These are phyloP conservation scores for Ballota nigra DNA, from an alignment of 257 asterid genomes.

Conservation along the genomic window DNA sequence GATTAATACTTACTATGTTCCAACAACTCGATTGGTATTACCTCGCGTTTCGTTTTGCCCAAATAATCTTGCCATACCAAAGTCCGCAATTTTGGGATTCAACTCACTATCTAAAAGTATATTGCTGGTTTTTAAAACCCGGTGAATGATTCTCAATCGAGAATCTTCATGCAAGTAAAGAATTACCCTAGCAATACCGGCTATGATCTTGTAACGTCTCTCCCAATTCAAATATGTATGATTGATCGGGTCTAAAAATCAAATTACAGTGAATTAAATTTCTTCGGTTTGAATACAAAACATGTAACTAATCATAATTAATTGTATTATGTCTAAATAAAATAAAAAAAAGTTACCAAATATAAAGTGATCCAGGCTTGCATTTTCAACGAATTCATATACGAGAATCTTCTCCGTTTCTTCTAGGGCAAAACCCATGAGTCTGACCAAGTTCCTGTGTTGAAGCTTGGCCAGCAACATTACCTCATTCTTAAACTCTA, in stretches of 20 bases:
- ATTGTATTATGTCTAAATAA: no score
- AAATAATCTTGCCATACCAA: slow-evolving; percentile 51
- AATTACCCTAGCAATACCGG: slow-evolving; percentile 35
- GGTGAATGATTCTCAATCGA: slow-evolving; percentile 42
- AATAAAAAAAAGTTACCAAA: not conserved
- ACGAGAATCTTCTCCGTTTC: slow-evolving; percentile 21
- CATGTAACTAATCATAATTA: no score
- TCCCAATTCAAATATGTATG: slow-evolving; percentile 30
- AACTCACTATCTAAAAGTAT: slow-evolving; percentile 41
- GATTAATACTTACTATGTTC: slow-evolving; percentile 53
- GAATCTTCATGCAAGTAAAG: slow-evolving; percentile 49
- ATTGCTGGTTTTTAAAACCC: slow-evolving; percentile 45
- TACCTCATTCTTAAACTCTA: slow-evolving; percentile 33
- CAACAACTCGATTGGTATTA: slow-evolving; percentile 37
- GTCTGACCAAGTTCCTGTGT: slow-evolving; percentile 33
- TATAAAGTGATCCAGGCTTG: slow-evolving; percentile 34
- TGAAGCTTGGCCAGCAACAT: slow-evolving; percentile 30
- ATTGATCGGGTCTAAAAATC: not conserved
- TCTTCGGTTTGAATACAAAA: no score
- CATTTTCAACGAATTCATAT: slow-evolving; percentile 28
- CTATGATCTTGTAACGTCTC: slow-evolving; percentile 35
- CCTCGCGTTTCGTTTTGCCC: slow-evolving; percentile 34
- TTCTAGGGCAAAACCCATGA: slow-evolving; percentile 28
- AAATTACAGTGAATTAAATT: no score
- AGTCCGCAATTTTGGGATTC: slow-evolving; percentile 56